Base-by-base conservation (phyloP, 2,329 filamentous ascomycete genomes). In the Fusarium irregulare region DNA sequence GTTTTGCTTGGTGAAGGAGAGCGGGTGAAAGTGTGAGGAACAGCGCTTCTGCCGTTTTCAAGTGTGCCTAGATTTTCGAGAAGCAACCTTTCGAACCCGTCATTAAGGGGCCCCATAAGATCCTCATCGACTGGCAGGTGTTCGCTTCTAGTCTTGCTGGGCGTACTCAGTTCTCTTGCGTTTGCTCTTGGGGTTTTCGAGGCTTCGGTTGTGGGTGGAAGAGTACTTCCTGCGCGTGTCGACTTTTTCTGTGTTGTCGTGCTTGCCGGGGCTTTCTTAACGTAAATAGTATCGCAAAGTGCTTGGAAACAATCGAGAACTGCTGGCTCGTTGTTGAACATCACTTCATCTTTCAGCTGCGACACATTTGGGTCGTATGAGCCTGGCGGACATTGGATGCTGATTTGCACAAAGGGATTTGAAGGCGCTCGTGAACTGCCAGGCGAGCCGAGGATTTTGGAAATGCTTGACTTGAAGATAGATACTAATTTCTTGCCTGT, bases 281-380 rank as follows among this genome's bases (percentile, higher is more conserved):
- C 53, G 56, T 88, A 87, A 10, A 82, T 64, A 8, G 78, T 75
- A 30, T 75, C 71, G 23, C 84, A 86, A 20, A 88, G 75, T 2
- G 68, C 68, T 34, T 82, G 81, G 51, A 89, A 88, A 20, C 82
- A 77, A n/a, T 80, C 71, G 3, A 87, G 67, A 0, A 88, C 46
- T 4, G 56, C 50, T 4, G 77, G 49, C 66, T 89, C 86, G 53
- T 92, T 82, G 7, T 81, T 82, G 73, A 94, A 93, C 1, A 93
- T 74, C 3, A 94, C 85, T 72, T 93, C 88, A 60, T 93, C 88
- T 75, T 94, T 94, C 6, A 88, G 83, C 6, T 91, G 87, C 64
- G 93, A 89, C 8, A 94, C 79, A 70, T 94, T 94, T 2, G 85
- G 83, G 78, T 94, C 92, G 73, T 94, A 94, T 61, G 83, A 89